phyloP scores from a whole-genome alignment of 176 grass and related monocot genomes.

The Elymus sibiricus region DNA sequence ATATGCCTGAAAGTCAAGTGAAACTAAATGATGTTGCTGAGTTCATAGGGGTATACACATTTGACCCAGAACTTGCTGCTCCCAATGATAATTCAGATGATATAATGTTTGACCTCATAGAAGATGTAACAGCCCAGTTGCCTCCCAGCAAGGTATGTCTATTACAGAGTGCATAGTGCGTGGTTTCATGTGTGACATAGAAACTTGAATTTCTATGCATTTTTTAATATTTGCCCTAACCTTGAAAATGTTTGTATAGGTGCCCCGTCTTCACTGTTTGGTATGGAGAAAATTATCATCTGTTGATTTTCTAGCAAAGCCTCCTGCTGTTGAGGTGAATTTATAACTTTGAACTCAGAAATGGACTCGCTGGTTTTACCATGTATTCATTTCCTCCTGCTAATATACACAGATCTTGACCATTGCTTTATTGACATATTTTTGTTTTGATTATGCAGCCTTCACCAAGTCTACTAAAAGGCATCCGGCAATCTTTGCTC shows the following conservation, averaged over 20 bases:
- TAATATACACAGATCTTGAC: background rate
- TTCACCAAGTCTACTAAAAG: constrained; percentile 56
- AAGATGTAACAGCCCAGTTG: constrained; percentile 67
- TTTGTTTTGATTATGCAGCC: constrained; percentile 55
- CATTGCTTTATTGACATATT: background rate
- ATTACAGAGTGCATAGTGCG: background rate
- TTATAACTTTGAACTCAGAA: background rate
- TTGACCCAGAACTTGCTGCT: constrained; percentile 75
- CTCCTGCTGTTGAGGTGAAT: constrained; percentile 50
- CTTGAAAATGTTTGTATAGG: constrained; percentile 39
- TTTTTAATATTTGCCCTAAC: background rate
- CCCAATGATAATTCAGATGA: constrained; percentile 64
- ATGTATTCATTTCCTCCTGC: background rate
- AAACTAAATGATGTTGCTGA: constrained; percentile 91
- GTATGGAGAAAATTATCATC: constrained; percentile 64
- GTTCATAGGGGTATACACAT: constrained; percentile 98
- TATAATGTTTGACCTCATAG: constrained; percentile 79
- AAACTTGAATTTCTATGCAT: background rate
- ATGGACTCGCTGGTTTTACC: background rate
- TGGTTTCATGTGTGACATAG: background rate
- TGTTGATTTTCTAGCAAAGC: constrained; percentile 62
- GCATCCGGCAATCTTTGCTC: constrained; percentile 72
- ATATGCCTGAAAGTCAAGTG: constrained; percentile 75
- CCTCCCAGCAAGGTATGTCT: constrained; percentile 77
- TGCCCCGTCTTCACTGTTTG: constrained; percentile 95